phyloP scores from a whole-genome alignment of 495 filamentous ascomycete species.

The Arthonia radiata region DNA sequence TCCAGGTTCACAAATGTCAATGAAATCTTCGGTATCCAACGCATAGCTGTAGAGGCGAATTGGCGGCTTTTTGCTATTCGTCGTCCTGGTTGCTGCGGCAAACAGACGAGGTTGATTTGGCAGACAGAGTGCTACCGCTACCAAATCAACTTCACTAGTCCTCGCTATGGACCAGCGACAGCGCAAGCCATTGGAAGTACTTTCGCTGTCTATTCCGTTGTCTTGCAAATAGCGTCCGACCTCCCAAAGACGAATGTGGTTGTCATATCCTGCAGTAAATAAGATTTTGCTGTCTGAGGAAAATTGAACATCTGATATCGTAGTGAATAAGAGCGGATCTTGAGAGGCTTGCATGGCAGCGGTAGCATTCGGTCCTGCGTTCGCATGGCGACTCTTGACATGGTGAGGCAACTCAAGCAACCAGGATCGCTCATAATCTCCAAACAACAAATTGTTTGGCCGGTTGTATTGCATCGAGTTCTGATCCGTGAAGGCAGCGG shows the following conservation, averaged over 20 bases:
- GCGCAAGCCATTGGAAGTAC: too few species aligned
- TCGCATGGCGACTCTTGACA: constrained; percentile 26
- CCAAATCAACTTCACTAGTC: constrained; percentile 48
- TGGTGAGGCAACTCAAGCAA: constrained; percentile 49
- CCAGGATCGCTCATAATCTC: constrained; percentile 27
- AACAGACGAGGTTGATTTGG: too few species aligned
- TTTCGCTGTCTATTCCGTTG: constrained; percentile 4
- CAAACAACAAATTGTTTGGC: constrained; percentile 49
- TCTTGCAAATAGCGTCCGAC: constrained; percentile 8
- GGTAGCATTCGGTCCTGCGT: constrained; percentile 22
- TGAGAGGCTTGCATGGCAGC: constrained; percentile 35
- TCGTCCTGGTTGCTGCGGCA: too few species aligned
- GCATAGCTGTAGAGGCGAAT: constrained; percentile 4
- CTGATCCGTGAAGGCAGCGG: constrained; percentile 43
- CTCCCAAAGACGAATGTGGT: constrained; percentile 55
- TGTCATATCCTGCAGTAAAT: constrained; percentile 64
- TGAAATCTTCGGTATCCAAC: constrained; percentile 2
- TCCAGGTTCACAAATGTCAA: constrained; percentile 1
- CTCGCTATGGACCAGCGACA: constrained; percentile 34
- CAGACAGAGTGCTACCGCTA: constrained; percentile 16
- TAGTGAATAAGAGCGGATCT: constrained; percentile 46
- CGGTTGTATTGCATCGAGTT: constrained; percentile 70
- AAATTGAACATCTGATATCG: constrained; percentile 53
- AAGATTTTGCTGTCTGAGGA: constrained; percentile 27
- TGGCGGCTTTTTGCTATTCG: constrained; percentile 20